Conservation (phyloP, 1,284 basidiomycete species). For the Leccinum discolor region DNA sequence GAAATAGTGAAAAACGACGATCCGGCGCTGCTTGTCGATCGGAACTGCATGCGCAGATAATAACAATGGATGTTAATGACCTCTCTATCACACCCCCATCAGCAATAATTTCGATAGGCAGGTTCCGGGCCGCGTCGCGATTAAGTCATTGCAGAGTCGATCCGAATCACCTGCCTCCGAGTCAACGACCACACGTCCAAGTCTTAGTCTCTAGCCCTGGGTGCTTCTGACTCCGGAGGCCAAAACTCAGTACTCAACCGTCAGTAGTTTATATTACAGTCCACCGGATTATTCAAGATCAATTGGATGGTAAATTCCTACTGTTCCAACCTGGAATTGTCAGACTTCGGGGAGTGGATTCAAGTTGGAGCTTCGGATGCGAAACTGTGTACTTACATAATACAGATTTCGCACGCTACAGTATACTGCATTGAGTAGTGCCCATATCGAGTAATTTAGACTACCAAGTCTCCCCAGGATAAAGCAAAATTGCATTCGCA, state of each 20-base stretch:
- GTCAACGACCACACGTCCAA: background rate
- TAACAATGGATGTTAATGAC: background rate
- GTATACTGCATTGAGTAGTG: no score
- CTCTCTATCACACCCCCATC: background rate
- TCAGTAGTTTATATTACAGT: no score
- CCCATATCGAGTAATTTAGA: conserved; percentile 1
- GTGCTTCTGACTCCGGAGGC: background rate
- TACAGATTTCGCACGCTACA: no score
- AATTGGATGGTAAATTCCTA: background rate
- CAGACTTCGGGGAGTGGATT: background rate
- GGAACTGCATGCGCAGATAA: no score
- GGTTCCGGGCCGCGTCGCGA: background rate
- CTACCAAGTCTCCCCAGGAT: conserved; percentile 15
- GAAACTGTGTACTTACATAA: no score
- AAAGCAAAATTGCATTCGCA: conserved; percentile 18
- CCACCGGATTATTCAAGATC: background rate
- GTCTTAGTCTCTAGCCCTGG: background rate
- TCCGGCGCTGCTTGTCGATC: background rate
- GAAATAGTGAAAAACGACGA: background rate
- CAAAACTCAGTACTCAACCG: no score
- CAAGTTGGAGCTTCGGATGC: no score
- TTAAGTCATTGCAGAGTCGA: background rate
- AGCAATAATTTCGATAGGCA: background rate
- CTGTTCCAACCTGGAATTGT: background rate
- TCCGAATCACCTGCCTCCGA: background rate